These are phyloP conservation scores for Kodamaea kaohsiungensis DNA, from an alignment of 805 yeast species.

Conservation along the genomic window DNA sequence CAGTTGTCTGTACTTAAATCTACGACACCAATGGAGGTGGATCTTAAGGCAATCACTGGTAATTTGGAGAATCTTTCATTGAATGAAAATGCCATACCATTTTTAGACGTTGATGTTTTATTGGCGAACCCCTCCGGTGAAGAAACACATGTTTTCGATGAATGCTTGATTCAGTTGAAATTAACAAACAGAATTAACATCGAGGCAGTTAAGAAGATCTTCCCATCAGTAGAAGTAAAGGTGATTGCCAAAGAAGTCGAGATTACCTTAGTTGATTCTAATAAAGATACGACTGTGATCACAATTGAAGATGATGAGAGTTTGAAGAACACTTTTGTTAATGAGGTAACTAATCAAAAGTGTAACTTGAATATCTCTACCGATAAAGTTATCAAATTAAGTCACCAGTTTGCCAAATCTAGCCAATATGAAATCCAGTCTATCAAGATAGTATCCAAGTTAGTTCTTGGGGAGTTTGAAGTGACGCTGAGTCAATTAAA, in stretches of 20 bases:
- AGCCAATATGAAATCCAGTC: slow-evolving; percentile 1
- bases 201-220: neutral
- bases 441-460: neutral
- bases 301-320: neutral
- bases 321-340: neutral
- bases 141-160: slow-evolving; percentile 10
- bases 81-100: neutral
- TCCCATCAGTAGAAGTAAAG: neutral
- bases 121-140: slow-evolving; percentile 1
- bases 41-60: neutral
- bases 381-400: slow-evolving; percentile 2
- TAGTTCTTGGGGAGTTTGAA: neutral
- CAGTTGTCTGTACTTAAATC: slow-evolving; percentile 7
- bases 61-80: neutral
- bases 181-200: neutral
- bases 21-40: slow-evolving; percentile 1
- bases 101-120: neutral
- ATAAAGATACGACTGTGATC: neutral
- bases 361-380: neutral
- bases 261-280: neutral
- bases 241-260: neutral
- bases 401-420: slow-evolving; percentile 2
- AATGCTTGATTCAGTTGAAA: slow-evolving; percentile 8
- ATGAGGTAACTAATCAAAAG: neutral
- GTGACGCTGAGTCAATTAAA: neutral